Evolutionary conservation across 306 rosid species (phyloP).

Genomic region (Cicer pinnatifidum): DNA sequence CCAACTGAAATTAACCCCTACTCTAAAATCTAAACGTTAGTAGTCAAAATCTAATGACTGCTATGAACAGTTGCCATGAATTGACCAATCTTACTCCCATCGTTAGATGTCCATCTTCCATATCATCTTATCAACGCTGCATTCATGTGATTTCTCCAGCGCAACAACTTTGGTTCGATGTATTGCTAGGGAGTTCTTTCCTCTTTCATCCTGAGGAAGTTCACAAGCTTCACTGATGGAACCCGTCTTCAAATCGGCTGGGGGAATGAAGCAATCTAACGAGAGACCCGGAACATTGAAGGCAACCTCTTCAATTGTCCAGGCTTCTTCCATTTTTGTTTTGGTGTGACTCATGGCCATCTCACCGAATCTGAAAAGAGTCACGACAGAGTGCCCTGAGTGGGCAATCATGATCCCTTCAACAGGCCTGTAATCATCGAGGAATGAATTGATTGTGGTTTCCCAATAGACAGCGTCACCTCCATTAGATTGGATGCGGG

Average conservation of each 20-base stretch:
- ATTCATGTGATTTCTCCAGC: conserved; percentile 69
- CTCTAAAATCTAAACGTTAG: conserved; percentile 71
- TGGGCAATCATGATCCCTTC: conserved; percentile 99
- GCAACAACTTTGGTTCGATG: conserved; percentile 82
- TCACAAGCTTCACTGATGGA: conserved; percentile 75
- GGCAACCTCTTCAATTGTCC: conserved; percentile 98
- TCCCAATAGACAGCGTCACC: conserved; percentile 98
- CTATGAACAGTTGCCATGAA: conserved; percentile 83
- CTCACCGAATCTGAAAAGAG: conserved; percentile 95
- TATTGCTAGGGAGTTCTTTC: conserved; percentile 58
- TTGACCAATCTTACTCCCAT: conserved; percentile 49
- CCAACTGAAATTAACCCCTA: conserved; percentile 55
- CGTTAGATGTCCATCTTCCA: conserved; percentile 85
- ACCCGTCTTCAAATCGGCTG: conserved; percentile 83
- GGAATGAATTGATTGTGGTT: conserved; percentile 93
- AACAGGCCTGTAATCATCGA: conserved; percentile 86
- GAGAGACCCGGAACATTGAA: conserved; percentile 93
- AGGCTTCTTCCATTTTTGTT: conserved; percentile 98
- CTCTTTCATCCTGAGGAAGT: conserved; percentile 79
- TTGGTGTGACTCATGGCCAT: conserved; percentile 98
- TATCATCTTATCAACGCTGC: conserved; percentile 58
- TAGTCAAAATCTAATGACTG: conserved; percentile 64
- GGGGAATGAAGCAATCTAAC: conserved; percentile 95
- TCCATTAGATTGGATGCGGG: conserved; percentile 88
- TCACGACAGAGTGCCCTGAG: conserved; percentile 91